phyloP scores from a whole-genome alignment of 192 early-diverging fungal genomes.

The Coemansia sp. region DNA sequence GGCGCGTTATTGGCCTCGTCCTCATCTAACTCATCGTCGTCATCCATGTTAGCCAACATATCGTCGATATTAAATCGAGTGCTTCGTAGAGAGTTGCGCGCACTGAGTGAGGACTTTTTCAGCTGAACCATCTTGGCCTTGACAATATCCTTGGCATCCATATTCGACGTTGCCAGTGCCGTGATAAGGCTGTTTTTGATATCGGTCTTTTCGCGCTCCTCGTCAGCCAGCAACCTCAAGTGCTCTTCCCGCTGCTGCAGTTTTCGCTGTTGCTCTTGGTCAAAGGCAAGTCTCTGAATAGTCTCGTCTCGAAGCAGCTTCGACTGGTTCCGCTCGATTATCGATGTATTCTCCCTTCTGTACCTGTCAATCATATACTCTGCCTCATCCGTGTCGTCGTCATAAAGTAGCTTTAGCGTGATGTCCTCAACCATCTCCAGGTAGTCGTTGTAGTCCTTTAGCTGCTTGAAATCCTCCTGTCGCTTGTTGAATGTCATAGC shows the following conservation, averaged over 20 bases:
- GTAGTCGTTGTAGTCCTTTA: slow-evolving; percentile 87
- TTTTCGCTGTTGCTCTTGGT: slow-evolving; percentile 59
- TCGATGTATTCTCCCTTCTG: slow-evolving; percentile 77
- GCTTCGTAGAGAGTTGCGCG: slow-evolving; percentile 29
- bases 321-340: slow-evolving; percentile 68
- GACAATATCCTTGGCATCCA: slow-evolving; percentile 55
- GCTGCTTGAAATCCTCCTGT: slow-evolving; percentile 81
- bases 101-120: slow-evolving; percentile 49
- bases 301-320: slow-evolving; percentile 64
- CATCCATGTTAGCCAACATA: slow-evolving; percentile 29
- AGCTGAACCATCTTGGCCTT: slow-evolving; percentile 43
- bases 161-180: slow-evolving; percentile 64
- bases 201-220: slow-evolving; percentile 65
- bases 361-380: slow-evolving; percentile 77
- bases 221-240: slow-evolving; percentile 70
- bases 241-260: slow-evolving; percentile 72
- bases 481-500: slow-evolving; percentile 86
- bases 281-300: slow-evolving; percentile 53
- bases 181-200: slow-evolving; percentile 73
- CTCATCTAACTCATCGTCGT: slow-evolving; percentile 28
- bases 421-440: slow-evolving; percentile 88
- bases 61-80: slow-evolving; percentile 37
- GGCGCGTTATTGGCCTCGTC: slow-evolving; percentile 27
- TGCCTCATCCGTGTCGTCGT: slow-evolving; percentile 83
- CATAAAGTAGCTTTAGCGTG: slow-evolving; percentile 80